Base-by-base conservation (phyloP, 345 rosid genomes). In the Aquilaria malaccensis region DNA sequence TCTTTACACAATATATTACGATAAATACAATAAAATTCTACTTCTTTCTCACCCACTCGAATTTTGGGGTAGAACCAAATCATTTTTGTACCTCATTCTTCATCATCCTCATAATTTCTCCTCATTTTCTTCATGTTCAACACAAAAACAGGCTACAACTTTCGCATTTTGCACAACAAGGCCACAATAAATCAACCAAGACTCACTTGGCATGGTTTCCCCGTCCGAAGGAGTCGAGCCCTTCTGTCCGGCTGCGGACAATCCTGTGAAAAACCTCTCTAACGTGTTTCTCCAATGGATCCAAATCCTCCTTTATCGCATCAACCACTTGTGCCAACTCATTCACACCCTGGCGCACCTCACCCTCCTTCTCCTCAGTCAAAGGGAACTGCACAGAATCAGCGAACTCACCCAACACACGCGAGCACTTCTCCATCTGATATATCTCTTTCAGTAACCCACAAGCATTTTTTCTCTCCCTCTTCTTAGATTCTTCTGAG, bases 371-470 rank as follows among this genome's bases (percentile, higher is more conserved):
- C 7, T 80, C 75, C 43, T 79, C 83, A 0, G 66, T 60, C 72
- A 91, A 59, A 0, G 97, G 97, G 52, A 83, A 84, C 30, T 84
- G 83, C 58, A 77, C 64, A 0, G 85, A 82, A 71, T 91, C 97
- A n/a, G 78, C 70, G 78, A 85, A 47, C 9, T 91, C 93, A 7
- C 67, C 73, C 85, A 91, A 67, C 66, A 65, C 41, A 61, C 85
- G 74, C 6, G 85, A 62, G 30, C 80, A 67, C 63, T 66, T 85
- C 62, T 91, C 97, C 62, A 91, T 87, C 67, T 60, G 75, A 69
- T 79, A 75, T 74, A 91, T 88, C 83, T 91, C 97, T 60, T 66
- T 84, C 76, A 91, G 70, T 78, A 91, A 64, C 12, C 97, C 95
- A 56, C 85, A 79, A 2, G 82, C 79, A 57, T 87, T 82, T 69